Conservation (phyloP, 1,284 basidiomycete genomes). For the Microbotryum silenes-acaulis region DNA sequence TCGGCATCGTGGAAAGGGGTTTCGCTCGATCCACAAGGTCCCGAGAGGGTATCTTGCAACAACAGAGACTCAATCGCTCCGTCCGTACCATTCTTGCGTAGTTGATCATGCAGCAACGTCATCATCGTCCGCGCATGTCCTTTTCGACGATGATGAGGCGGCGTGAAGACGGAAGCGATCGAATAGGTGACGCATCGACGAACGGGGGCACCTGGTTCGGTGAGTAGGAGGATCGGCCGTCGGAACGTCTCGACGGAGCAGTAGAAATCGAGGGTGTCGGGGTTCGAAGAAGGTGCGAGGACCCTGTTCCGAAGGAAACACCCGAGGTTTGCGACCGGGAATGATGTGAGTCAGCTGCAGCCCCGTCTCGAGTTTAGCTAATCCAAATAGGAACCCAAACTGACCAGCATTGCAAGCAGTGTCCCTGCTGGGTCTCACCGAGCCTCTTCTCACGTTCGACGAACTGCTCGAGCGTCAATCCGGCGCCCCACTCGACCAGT, state of each 20-base stretch:
- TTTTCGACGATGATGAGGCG: conserved; percentile 44
- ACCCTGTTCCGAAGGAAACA: conserved; percentile 40
- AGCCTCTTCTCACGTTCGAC: not conserved
- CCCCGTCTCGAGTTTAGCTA: not conserved
- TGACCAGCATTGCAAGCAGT: conserved; percentile 6
- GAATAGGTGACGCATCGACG: conserved; percentile 44
- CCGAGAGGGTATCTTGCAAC: too few species aligned
- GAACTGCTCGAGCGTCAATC: not conserved
- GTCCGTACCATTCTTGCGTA: conserved; percentile 42
- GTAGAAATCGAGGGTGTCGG: conserved; percentile 44
- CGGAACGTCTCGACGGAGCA: conserved; percentile 47
- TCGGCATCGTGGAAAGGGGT: conserved; percentile 33
- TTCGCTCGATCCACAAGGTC: conserved; percentile 39
- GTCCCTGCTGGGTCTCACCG: not conserved
- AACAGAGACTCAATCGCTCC: conserved; percentile 14
- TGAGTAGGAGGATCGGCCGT: conserved; percentile 33
- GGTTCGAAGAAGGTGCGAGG: conserved; percentile 44
- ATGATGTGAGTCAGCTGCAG: not conserved
- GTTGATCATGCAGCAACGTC: conserved; percentile 49
- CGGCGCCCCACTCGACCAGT: not conserved
- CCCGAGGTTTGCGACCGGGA: not conserved
- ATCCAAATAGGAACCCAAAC: not conserved
- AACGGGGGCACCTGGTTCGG: conserved; percentile 36
- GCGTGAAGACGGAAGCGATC: conserved; percentile 51
- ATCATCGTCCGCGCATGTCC: conserved; percentile 53